Conservation (phyloP, 2,329 filamentous ascomycete genomes). For the Claviceps paspali region DNA sequence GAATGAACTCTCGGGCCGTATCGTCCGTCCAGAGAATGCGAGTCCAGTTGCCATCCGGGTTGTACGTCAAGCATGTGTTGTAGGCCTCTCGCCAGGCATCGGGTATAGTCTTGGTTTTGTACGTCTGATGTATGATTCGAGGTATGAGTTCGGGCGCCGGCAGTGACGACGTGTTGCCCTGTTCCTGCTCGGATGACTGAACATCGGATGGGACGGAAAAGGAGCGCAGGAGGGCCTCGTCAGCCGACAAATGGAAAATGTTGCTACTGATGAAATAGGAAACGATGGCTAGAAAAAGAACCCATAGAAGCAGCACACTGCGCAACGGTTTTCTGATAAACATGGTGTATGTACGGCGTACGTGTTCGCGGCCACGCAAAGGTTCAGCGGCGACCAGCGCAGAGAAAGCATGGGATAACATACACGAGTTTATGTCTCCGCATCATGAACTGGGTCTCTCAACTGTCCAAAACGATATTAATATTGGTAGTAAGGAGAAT, state of each 20-base stretch:
- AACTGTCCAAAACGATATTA: too few species aligned
- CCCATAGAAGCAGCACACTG: not conserved
- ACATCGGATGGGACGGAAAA: not conserved
- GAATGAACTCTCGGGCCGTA: slow-evolving; percentile 55
- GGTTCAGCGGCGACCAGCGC: too few species aligned
- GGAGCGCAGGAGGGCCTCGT: not conserved
- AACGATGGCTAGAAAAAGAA: not conserved
- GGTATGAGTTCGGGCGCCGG: not conserved
- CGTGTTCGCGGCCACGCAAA: too few species aligned
- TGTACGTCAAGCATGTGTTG: not conserved
- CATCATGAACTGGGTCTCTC: too few species aligned
- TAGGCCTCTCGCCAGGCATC: not conserved
- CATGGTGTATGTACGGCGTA: too few species aligned
- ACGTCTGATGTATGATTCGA: slow-evolving; percentile 4
- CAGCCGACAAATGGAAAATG: too few species aligned
- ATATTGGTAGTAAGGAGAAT: too few species aligned
- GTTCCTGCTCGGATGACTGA: not conserved
- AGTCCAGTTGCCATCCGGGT: not conserved
- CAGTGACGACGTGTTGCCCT: too few species aligned
- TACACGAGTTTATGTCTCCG: too few species aligned
- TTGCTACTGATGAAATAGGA: not conserved
- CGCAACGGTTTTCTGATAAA: not conserved
- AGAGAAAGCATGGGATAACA: too few species aligned
- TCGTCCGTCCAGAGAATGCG: slow-evolving; percentile 58
- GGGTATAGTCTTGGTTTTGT: not conserved